Evolutionary conservation across 805 yeast genomes (phyloP), one percentile per base, ranked within the genome.

Genomic region (Candida odintsovae): DNA sequence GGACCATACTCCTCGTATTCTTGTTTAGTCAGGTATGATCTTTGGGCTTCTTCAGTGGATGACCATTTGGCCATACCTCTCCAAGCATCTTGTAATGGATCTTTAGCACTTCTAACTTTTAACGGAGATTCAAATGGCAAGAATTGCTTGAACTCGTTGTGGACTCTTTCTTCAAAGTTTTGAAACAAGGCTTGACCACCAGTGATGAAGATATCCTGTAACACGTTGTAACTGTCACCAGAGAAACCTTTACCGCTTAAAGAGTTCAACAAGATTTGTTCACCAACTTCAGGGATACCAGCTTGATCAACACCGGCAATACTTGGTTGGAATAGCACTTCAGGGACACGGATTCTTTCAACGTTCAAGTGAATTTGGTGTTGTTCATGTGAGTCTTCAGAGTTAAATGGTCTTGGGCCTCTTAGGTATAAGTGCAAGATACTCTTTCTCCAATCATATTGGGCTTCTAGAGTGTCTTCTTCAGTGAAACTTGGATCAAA

Each of bases 231-330:
- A 36, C 76, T 70, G 50, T 83, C 83, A 6, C 82, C 86, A 1
- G 76, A 68, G 38, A 67, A 69, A 31, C 81, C 81, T 47, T 73
- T 75, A 0, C 79, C 76, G 25, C 78, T 79, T 44, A 82, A 70
- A 56, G 90, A 74, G 41, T 80, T 75, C 37, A 77, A 59, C 6
- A 90, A 59, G 8, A 88, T 72, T 48, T 82, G 85, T 52, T 82
- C 84, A 46, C 82, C 73, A 37, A 90, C 67, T 64, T 94, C 98
- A 21, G 77, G 62, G n/a, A 94, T 73, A 23, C 98, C 98, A 0
- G 97, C 96, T 67, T 90, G 98, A 64, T 94, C 99, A 20, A 90
- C 71, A 20, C 99, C 99, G 0, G 95, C 96, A 51, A 94, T 89
- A 9, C 83, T 77, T 7, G 99, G 99, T 63, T 92, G 94, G 65